Base-by-base conservation (phyloP, 176 grass and related monocot genomes). In the Thinopyrum elongatum region DNA sequence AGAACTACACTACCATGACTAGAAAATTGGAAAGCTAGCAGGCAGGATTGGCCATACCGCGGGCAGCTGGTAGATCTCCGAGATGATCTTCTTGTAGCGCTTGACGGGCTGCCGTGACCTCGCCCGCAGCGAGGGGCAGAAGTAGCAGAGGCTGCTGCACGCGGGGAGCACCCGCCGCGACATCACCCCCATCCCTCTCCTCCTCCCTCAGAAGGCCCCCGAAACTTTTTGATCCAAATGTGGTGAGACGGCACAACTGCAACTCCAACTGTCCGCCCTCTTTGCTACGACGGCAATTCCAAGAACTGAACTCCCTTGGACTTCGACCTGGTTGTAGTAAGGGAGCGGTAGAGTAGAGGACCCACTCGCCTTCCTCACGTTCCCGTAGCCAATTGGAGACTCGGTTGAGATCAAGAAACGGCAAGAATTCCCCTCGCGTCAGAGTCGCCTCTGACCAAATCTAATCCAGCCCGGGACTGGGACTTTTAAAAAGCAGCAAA, bases 31-130 rank as follows among this genome's bases (percentile, higher is more conserved):
- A 92, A 44, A 4, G 10, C 14, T 30, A 63, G 14, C 14, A 39
- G 47, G 80, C 47, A 86, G 36, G 22, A 92, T 42, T 63, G 23
- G 7, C 9, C 64, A 79, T 85, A 99, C 97, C 85, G 77, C 82
- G 39, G 77, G 88, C 49, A 89, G 88, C 86, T 91, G 92, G 47
- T 96, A 96, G 68, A 94, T 92, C 25, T 92, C 83, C 1, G 94
- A 51, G 16, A 99, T 91, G 74, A 99, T 88, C 59, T 94, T 99
- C 88, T 94, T 99, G 84, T 99, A 99, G 27, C 94, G 90, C 80
- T 99, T 99, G 59, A 99, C 94, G 5, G 97, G 97, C 81, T 94
- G 92, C 4, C 97, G 89, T 0, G 94, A 99, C 19, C 97, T 90
- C 3, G 97, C 65, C 80, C 94, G 90, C 53, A 99, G 75, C 16